Evolutionary conservation across 176 grass and related monocot species (phyloP), one percentile per base, ranked within the genome.

Genomic region (Oryza brachyantha): DNA sequence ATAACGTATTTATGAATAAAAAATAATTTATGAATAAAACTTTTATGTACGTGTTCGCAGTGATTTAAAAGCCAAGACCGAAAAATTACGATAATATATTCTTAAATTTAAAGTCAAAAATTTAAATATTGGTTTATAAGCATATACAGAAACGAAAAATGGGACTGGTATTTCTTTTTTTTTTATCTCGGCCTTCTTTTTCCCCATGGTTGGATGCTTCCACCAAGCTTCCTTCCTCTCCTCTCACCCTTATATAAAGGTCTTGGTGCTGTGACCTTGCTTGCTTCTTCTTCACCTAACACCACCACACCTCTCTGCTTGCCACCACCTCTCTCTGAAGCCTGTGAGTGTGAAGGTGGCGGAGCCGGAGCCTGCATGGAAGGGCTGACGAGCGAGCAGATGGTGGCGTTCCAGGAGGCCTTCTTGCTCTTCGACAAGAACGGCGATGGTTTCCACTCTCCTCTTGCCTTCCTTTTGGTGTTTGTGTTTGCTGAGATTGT

Each of bases 371-470:
- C 7, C n/a, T 58, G 61, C 83, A 90, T 90, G 88, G 88, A 90
- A 68, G 79, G 19, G 71, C 76, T 93, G 67, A 91, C 90, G 8
- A 50, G 68, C 25, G 93, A 93, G 57, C 88, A 93, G 81, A 91
- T 88, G 68, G 38, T 64, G 5, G 90, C 89, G n/a, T 83, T 93
- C 43, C 68, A 48, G 74, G 88, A 97, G 77, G 88, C 88, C 13
- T 97, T 93, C 86, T 93, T 66, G 8, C 83, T 97, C 83, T 97
- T 93, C 24, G 90, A 97, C 86, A 97, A 80, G 83, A 89, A 97
- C 75, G 86, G 81, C 40, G 91, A 97, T 46, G 93, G 90, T 66
- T 55, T 37, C 22, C 8, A 26, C 63, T 72, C 36, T 19, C 11
- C 69, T 29, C 45, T 45, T 86, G 25, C 24, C 29, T 50, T 21